These are phyloP conservation scores for Phyllosticta paracitricarpa DNA, from an alignment of 2,329 filamentous ascomycete species.

Conservation along the genomic window DNA sequence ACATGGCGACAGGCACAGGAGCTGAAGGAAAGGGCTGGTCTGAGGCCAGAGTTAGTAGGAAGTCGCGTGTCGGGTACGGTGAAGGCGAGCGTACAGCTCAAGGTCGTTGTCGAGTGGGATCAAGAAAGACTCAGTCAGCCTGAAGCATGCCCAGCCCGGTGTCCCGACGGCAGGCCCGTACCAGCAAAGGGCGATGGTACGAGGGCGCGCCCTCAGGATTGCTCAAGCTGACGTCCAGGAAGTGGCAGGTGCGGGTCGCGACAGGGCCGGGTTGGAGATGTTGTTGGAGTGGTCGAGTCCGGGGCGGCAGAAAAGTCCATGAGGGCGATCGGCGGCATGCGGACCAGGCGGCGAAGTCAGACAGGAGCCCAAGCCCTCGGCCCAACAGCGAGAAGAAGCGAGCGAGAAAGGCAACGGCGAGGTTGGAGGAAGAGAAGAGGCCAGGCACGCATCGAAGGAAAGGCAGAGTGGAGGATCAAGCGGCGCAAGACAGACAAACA, in stretches of 20 bases:
- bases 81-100: neutral
- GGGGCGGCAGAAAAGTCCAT: conserved; percentile 9
- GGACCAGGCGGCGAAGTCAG: neutral
- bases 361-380: neutral
- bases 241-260: neutral
- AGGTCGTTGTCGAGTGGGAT: neutral
- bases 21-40: neutral
- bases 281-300: neutral
- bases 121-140: neutral
- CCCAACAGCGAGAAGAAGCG: neutral
- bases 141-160: conserved; percentile 4
- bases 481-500: neutral
- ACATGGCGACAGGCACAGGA: neutral
- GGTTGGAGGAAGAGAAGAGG: neutral
- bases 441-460: neutral
- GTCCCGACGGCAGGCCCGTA: neutral
- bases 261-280: neutral
- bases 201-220: neutral
- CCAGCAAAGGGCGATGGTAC: conserved; percentile 2
- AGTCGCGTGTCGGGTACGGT: neutral
- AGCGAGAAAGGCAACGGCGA: neutral
- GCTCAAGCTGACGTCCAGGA: neutral
- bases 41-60: neutral
- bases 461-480: neutral
- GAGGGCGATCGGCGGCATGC: conserved; percentile 6